Base-by-base conservation (phyloP, 2,329 filamentous ascomycete genomes). In the Helminthosporium solani region DNA sequence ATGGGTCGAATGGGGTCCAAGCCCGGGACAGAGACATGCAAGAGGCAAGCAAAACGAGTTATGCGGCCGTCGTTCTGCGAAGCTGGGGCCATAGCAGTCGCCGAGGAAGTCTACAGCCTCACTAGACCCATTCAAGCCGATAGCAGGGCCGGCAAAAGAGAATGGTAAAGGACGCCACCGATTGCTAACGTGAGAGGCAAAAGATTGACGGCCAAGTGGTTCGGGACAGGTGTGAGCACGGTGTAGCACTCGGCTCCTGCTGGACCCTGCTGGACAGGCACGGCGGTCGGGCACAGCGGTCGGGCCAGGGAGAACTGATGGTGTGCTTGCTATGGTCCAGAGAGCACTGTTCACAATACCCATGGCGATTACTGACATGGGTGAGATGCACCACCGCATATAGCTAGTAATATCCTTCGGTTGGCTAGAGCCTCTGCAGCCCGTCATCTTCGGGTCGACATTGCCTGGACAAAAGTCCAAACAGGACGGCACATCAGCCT, bases 301-400 rank as follows among this genome's bases (percentile, higher is more conserved):
- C 44, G 44, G 50, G 53, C 42, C 33, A 20, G 52, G 44, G 42
- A 48, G 44, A 48, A 37, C 46, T 25, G 42, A 52, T 40, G 46
- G 46, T 45, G 44, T 45, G 52, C 43, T 49, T 45, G 50, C 49
- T 25, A 21, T 54, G 52, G 54, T 49, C 57, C 54, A 55, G 54
- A 61, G 52, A 60, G 42, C 34, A 39, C 49, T 47, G 35, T 43
- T 44, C 40, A 47, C 27, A 41, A 46, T 44, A 53, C 46, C 53
- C 50, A 57, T 55, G 52, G 48, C 46, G 49, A 49, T 44, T 60
- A 61, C 60, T 62, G 53, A 60, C 63, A 63, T 52, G 47, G 53
- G 49, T 52, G 38, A 45, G 46, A 41, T 38, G 46, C 11, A 28
- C 40, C 28, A 49, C 51, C 54, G 56, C 44, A 60, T 58, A 36